phyloP scores from a whole-genome alignment of 2,329 filamentous ascomycete genomes.

The Metarhizium anisopliae region DNA sequence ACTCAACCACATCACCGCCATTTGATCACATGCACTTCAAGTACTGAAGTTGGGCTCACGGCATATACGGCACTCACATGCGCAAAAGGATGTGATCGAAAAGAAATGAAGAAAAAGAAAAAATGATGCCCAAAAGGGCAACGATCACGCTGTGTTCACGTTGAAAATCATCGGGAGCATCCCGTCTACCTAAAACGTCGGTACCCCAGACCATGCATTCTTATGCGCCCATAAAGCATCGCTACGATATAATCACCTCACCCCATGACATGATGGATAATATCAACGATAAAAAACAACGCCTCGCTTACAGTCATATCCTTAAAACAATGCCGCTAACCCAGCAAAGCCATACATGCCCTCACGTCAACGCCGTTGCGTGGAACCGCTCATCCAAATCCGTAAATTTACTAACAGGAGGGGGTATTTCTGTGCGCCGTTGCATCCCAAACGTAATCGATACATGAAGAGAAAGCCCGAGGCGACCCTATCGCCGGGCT shows the following conservation, averaged over 20 bases:
- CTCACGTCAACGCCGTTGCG: not conserved
- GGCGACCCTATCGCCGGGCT: constrained; percentile 3
- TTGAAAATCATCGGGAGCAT: not conserved
- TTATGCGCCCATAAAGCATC: not conserved
- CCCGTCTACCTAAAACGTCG: not conserved
- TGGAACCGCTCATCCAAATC: not conserved
- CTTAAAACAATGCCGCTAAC: not conserved
- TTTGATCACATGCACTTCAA: not conserved
- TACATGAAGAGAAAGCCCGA: not conserved
- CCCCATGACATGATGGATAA: not conserved
- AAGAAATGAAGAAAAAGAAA: no score
- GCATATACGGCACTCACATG: not conserved
- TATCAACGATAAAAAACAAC: not conserved
- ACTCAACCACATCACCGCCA: not conserved
- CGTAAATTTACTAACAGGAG: not conserved
- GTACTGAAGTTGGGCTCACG: not conserved
- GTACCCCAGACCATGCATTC: not conserved
- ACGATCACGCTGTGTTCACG: not conserved
- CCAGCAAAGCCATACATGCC: not conserved
- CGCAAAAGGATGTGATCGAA: not conserved
- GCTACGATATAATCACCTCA: not conserved
- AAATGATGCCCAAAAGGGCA: not conserved
- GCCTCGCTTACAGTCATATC: not conserved
- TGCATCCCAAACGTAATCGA: not conserved
- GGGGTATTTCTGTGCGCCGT: not conserved